Evolutionary conservation across 495 filamentous ascomycete species (phyloP).

Genomic region (Polyplosphaeria fusca): DNA sequence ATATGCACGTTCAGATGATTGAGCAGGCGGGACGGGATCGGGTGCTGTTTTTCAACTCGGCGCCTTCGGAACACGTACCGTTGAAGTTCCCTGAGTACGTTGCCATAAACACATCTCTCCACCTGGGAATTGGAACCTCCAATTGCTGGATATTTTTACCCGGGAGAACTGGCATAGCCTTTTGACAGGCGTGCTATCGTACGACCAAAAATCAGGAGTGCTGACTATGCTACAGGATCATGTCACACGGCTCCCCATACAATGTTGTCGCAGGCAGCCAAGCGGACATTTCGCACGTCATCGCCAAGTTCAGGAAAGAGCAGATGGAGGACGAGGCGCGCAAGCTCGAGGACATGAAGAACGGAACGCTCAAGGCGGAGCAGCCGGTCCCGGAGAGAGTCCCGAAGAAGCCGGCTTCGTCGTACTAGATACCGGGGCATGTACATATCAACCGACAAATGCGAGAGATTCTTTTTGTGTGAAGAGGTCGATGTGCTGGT

Average conservation of each 20-base stretch:
- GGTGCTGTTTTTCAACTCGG: constrained; percentile 60
- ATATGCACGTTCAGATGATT: constrained; percentile 59
- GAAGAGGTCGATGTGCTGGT: no score
- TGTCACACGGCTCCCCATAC: constrained; percentile 60
- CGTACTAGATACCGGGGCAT: no score
- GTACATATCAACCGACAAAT: no score
- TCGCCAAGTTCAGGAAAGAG: constrained; percentile 60
- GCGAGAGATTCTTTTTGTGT: no score
- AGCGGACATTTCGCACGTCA: constrained; percentile 58
- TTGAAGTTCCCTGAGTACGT: constrained; percentile 70
- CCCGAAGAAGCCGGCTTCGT: no score
- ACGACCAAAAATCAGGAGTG: constrained; percentile 1
- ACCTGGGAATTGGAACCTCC: no score
- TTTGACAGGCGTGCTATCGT: not conserved
- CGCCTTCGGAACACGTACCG: constrained; percentile 46
- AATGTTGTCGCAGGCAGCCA: constrained; percentile 62
- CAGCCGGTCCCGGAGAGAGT: no score
- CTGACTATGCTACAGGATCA: constrained; percentile 45
- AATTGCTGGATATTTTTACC: no score
- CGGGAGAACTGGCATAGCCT: no score
- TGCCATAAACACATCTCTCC: no score
- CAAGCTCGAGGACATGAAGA: constrained; percentile 39
- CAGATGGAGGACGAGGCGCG: constrained; percentile 53
- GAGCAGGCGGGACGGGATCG: constrained; percentile 69
- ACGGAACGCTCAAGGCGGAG: constrained; percentile 35